A percentile compares a stretch with the other conserved stretches of the same genome.
Conservation (phyloP, 768 basidiomycete species). For the Suillus bovinus region DNA sequence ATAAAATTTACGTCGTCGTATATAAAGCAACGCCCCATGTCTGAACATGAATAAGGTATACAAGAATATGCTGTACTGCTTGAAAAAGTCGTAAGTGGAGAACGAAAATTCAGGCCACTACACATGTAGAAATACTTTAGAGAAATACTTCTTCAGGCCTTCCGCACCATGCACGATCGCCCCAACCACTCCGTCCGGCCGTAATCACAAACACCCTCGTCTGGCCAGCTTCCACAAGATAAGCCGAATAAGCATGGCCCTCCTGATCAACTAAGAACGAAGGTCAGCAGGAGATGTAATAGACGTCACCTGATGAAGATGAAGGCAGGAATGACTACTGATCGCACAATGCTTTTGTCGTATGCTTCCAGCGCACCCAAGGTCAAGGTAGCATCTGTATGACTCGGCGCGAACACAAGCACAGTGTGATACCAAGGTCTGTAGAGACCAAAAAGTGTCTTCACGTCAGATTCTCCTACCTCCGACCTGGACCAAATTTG, state of each 20-base stretch:
- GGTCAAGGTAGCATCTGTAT: conserved; percentile 11
- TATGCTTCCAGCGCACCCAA: neutral
- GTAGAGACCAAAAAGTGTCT: conserved; percentile 31
- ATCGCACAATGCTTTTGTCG: neutral
- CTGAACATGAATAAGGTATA: no score
- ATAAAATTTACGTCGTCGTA: no score
- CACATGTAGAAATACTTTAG: neutral
- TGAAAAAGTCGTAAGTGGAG: neutral
- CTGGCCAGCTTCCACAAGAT: conserved; percentile 32
- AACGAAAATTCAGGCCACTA: neutral
- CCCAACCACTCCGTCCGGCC: conserved; percentile 23
- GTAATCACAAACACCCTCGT: conserved; percentile 37
- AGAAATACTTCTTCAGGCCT: conserved; percentile 14
- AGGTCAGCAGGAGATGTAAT: conserved; percentile 23
- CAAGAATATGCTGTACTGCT: no score
- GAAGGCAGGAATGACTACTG: conserved; percentile 9
- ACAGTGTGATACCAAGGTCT: conserved; percentile 14
- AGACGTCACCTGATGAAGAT: neutral
- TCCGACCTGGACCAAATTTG: conserved; percentile 19
- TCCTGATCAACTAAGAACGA: conserved; percentile 34
- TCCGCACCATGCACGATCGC: conserved; percentile 24
- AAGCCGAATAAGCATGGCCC: conserved; percentile 38
- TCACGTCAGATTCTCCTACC: conserved; percentile 9
- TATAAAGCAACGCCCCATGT: no score
- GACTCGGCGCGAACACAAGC: conserved; percentile 13